Evolutionary conservation across 2,329 filamentous ascomycete genomes (phyloP).

Genomic region (Penicillium sp.): DNA sequence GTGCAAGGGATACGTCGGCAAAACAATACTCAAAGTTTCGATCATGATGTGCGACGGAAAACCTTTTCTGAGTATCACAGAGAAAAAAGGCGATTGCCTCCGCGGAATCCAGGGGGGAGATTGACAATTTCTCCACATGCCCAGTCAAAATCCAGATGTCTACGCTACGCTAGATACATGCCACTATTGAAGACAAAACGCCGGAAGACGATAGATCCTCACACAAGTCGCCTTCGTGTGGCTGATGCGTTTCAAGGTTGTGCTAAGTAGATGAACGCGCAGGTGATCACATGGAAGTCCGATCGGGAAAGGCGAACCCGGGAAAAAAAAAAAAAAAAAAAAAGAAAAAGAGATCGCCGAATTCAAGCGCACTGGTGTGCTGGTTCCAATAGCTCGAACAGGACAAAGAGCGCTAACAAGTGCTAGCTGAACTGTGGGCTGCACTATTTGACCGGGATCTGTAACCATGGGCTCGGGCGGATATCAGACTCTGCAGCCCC

Average conservation of each 20-base stretch:
- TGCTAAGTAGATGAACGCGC: not conserved
- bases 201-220: not conserved
- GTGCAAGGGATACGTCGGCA: constrained; percentile 11
- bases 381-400: constrained; percentile 15
- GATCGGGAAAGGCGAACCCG: not conserved
- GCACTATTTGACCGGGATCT: constrained; percentile 18
- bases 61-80: not conserved
- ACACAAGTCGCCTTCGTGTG: not conserved
- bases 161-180: not conserved
- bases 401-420: constrained; percentile 7
- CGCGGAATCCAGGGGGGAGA: not conserved
- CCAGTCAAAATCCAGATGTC: not conserved
- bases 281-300: not conserved
- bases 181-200: not conserved
- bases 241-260: not conserved
- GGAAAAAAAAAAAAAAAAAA: not conserved
- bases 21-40: not conserved
- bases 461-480: constrained; percentile 8
- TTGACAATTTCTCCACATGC: not conserved
- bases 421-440: constrained; percentile 9
- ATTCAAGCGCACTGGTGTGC: constrained; percentile 8
- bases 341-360: constrained; percentile 7
- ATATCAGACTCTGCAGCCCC: not conserved
- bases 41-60: not conserved
- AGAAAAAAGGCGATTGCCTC: not conserved